These are phyloP conservation scores for Eucalyptus coolabah DNA, from an alignment of 345 rosid genomes.

Conservation along the genomic window DNA sequence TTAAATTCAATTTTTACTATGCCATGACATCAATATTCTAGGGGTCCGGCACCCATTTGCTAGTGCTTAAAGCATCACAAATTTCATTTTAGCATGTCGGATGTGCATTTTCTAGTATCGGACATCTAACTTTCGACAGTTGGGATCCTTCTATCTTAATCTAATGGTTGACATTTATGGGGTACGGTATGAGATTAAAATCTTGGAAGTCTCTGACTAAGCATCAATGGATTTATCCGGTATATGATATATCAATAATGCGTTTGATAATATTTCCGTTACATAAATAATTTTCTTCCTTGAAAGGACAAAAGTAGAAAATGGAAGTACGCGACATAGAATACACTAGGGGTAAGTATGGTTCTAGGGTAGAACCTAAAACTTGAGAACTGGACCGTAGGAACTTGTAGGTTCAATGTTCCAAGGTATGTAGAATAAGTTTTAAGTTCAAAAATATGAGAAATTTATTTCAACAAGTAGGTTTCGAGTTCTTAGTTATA, in stretches of 20 bases:
- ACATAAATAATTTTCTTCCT: too few species aligned
- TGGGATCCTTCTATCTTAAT: background rate
- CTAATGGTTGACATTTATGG: background rate
- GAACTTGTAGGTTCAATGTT: too few species aligned
- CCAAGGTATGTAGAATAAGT: too few species aligned
- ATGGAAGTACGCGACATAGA: too few species aligned
- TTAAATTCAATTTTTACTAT: background rate
- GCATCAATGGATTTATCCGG: background rate
- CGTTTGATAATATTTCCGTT: too few species aligned
- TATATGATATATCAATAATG: fast-evolving
- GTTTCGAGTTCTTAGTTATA: too few species aligned
- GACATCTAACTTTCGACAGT: background rate
- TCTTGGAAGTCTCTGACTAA: background rate
- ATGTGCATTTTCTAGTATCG: background rate
- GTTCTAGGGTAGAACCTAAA: too few species aligned
- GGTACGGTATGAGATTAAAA: background rate
- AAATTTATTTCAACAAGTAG: fast-evolving
- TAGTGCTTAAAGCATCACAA: background rate
- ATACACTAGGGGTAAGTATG: too few species aligned
- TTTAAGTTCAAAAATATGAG: too few species aligned
- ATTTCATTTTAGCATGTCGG: fast-evolving
- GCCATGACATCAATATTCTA: background rate
- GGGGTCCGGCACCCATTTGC: fast-evolving
- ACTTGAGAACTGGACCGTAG: fast-evolving
- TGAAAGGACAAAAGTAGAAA: background rate